Conservation (phyloP, 345 rosid genomes). For the Reutealis trisperma region DNA sequence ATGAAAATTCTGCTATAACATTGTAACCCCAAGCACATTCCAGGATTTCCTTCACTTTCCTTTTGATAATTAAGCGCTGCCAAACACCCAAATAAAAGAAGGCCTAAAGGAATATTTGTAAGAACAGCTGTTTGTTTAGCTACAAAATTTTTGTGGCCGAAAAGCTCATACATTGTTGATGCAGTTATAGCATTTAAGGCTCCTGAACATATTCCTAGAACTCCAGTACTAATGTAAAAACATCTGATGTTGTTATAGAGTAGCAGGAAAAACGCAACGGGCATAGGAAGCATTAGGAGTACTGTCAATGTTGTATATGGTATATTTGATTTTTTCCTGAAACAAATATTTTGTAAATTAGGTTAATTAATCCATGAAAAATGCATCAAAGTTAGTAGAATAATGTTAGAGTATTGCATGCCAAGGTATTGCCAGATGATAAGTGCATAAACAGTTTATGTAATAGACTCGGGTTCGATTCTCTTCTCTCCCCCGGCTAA, state of each 20-base stretch:
- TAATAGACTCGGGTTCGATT: too few relatives aligned
- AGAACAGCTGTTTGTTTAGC: conserved; percentile 15
- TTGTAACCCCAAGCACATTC: conserved; percentile 19
- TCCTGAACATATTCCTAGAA: conserved; percentile 25
- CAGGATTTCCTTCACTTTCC: background rate
- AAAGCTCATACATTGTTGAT: conserved; percentile 6
- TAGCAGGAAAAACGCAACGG: conserved; percentile 19
- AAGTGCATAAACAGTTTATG: too few relatives aligned
- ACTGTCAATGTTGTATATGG: conserved; percentile 16
- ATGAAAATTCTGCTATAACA: conserved; percentile 21
- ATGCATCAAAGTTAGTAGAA: too few relatives aligned
- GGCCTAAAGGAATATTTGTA: conserved; percentile 28
- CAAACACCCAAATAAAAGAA: conserved; percentile 27
- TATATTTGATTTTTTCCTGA: conserved; percentile 14
- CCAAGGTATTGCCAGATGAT: too few relatives aligned
- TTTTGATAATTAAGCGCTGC: conserved; percentile 21
- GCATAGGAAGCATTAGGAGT: conserved; percentile 23
- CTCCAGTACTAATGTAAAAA: conserved; percentile 21
- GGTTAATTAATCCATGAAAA: too few relatives aligned
- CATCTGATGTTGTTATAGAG: background rate
- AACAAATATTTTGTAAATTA: background rate
- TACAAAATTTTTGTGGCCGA: conserved; percentile 9
- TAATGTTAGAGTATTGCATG: conserved; percentile 22
- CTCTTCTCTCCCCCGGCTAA: too few relatives aligned
- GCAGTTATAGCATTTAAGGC: conserved; percentile 14